Base-by-base conservation (phyloP, 768 basidiomycete genomes). In the Filobasidium wieringae region DNA sequence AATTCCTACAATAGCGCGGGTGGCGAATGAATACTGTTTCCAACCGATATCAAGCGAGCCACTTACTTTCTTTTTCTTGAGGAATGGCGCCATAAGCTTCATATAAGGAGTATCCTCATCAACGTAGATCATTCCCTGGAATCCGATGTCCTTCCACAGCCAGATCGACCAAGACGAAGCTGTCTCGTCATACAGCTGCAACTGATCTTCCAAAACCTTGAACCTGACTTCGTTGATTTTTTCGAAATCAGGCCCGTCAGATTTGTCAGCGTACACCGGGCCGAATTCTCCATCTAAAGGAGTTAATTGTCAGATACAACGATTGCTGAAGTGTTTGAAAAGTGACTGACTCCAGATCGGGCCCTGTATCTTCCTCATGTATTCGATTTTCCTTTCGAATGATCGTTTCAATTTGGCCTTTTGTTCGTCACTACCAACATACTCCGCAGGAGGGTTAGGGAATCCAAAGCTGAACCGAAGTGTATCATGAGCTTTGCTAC, bases 41-140 rank as follows among this genome's bases (percentile, higher is more conserved):
- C n/a, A 22, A n/a, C n/a, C n/a, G n/a, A 45, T 47, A 7, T 5
- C 17, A 15, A 40, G 2, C 19, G 14, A 17, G 26, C 15, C 24
- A 53, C 69, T 34, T 31, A 70, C 71, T 65, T 87, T 82, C 72
- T 89, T 88, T 76, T 84, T 87, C 53, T 78, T 80, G 52, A 87
- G 78, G 76, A 87, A 87, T 31, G 80, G 76, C 47, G 76, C 74
- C 75, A 89, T 79, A 51, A 84, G 80, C 51, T 75, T 80, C 78
- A 84, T 83, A 75, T 87, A 89, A 2, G 84, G 78, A 3, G 86
- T 82, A 14, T 82, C 80, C 12, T 76, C 78, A n/a, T 80, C 79
- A 64, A 83, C 77, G 72, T 85, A 80, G 29, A 85, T 83, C 86
- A 88, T 87, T 34, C 87, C 87, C 74, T 87, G 84, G 78, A 84